Percentiles rank a stretch among this genome's conserved stretches.
Conservation (phyloP, 768 basidiomycete genomes). For the Suillus fuscotomentosus region DNA sequence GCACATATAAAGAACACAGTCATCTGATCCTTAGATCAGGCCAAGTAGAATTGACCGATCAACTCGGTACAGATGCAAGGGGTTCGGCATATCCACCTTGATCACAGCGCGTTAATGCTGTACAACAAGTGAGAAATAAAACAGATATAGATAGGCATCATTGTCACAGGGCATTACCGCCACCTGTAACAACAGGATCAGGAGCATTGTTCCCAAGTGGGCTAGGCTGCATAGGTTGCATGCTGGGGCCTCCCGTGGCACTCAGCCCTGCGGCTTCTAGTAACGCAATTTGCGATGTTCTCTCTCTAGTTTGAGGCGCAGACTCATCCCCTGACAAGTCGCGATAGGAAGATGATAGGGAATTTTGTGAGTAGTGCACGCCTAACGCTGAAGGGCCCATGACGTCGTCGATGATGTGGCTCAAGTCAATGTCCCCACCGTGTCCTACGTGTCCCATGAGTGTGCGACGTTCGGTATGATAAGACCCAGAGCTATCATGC, state of each 20-base stretch:
- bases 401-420: constrained; percentile 46
- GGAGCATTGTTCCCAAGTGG: constrained; percentile 15
- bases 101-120: neutral
- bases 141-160: neutral
- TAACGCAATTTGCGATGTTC: constrained; percentile 18
- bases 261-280: constrained; percentile 24
- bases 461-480: constrained; percentile 17
- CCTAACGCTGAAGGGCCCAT: constrained; percentile 38
- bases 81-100: neutral
- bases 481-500: neutral
- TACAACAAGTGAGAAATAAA: neutral
- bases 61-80: neutral
- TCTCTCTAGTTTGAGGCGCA: constrained; percentile 17
- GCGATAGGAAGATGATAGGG: constrained; percentile 22
- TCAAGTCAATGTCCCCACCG: constrained; percentile 24
- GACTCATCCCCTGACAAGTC: constrained; percentile 8
- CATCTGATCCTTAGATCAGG: neutral
- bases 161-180: neutral
- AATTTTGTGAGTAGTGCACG: constrained; percentile 21
- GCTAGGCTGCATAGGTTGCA: constrained; percentile 16
- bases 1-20: neutral
- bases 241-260: neutral
- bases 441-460: constrained; percentile 18
- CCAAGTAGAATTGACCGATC: neutral
- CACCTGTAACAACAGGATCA: neutral